Evolutionary conservation across 2,329 filamentous ascomycete genomes (phyloP), one percentile per base, ranked within the genome.

Genomic region (Emericellopsis cladophorae): DNA sequence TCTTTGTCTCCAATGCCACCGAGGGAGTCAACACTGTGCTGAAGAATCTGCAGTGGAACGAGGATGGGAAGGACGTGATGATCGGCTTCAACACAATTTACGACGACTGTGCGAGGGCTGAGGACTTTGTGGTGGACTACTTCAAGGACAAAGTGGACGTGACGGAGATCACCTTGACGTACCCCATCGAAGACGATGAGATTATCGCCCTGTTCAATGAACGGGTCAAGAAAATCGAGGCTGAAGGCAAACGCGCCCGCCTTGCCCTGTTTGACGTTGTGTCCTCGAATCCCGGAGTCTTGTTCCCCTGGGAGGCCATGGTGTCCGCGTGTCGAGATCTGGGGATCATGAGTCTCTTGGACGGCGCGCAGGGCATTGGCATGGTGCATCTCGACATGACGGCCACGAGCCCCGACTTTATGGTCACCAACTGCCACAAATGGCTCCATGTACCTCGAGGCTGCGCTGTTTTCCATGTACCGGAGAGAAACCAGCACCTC

Each of bases 351-450:
- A 88, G 81, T 50, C 65, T 86, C 16, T 67, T 95, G 31, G 90
- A 96, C 55, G 89, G 76, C 14, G 90, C 90, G 0, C 90, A 96
- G 59, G 81, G 82, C 1, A 64, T 94, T 21, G 90, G 90, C 2
- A 82, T 92, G 59, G 70, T 95, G 7, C 67, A 72, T 1, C 58
- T 95, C 7, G 75, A 93, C 57, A 61, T 95, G 12, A 47, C 55
- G 0, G 57, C 61, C 4, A 62, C 88, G 3, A 74, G 88, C 46
- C 80, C 87, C 0, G 89, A 95, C 58, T 95, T 94, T 62, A 85
- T 93, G 53, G 73, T 90, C 12, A 81, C 72, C 42, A 95, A 95
- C 57, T 85, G 79, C 50, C 85, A 94, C 65, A 94, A 94, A 66
- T 96, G 90, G 90, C 76, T 95, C 7, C 80, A 77, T 53, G 75